Percentiles rank a stretch among this genome's conserved stretches.
These are phyloP conservation scores for Tilletia caries DNA, from an alignment of 1,284 basidiomycete species.

Conservation along the genomic window DNA sequence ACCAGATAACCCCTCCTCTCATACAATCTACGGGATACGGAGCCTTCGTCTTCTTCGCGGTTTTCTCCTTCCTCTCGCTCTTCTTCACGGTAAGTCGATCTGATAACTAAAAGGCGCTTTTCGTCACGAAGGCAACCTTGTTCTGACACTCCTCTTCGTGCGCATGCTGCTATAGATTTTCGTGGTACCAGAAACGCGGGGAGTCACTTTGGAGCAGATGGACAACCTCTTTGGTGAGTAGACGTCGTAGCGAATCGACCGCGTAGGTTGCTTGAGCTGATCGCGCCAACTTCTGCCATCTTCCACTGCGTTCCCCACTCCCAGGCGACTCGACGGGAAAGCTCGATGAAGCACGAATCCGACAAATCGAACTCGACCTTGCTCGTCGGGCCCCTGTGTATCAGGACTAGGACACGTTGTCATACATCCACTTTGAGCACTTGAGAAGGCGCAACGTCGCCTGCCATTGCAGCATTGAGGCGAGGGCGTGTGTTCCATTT, in stretches of 20 bases:
- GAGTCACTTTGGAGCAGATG: constrained; percentile 16
- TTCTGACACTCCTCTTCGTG: neutral
- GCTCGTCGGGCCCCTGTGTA: no score
- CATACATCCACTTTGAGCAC: no score
- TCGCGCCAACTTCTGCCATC: neutral
- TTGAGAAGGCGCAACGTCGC: no score
- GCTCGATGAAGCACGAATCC: neutral
- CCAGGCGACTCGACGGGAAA: neutral
- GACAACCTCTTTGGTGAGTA: constrained; percentile 10
- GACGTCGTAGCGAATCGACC: no score
- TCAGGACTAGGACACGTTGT: no score
- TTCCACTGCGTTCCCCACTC: neutral
- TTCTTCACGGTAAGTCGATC: constrained; percentile 16
- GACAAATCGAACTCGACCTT: neutral
- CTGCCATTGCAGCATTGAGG: no score
- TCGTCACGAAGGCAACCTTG: neutral
- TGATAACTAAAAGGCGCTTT: neutral
- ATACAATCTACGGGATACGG: constrained; percentile 19
- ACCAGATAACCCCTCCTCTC: constrained; percentile 25
- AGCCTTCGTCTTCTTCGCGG: constrained; percentile 28
- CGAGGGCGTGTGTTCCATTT: no score
- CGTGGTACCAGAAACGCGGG: constrained; percentile 15
- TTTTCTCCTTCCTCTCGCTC: constrained; percentile 19
- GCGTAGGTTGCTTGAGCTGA: no score
- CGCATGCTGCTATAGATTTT: constrained; percentile 2